These are phyloP conservation scores for Gaeumannomyces tritici DNA, from an alignment of 2,329 filamentous ascomycete species.

Conservation along the genomic window DNA sequence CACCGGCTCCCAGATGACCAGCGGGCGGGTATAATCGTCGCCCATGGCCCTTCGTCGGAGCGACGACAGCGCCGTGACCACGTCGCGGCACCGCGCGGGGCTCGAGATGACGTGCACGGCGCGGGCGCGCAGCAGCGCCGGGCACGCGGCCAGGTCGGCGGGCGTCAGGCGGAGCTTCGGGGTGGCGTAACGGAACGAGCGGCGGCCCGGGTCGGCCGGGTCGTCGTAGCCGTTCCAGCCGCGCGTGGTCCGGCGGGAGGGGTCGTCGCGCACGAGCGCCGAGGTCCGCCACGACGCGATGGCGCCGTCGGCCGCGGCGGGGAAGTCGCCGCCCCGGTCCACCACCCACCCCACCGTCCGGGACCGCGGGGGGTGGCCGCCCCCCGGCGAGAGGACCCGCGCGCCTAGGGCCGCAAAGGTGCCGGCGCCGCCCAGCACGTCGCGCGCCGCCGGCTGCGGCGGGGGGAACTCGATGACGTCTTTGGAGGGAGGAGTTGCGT, in stretches of 20 bases:
- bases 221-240: conserved; percentile 87
- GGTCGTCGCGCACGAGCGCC: conserved; percentile 57
- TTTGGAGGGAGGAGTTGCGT: conserved; percentile 29
- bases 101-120: conserved; percentile 87
- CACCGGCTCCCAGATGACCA: conserved; percentile 93
- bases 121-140: conserved; percentile 56
- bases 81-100: conserved; percentile 62
- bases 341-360: conserved; percentile 78
- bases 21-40: conserved; percentile 41
- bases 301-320: conserved; percentile 47
- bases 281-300: conserved; percentile 71
- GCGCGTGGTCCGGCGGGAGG: conserved; percentile 66
- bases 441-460: conserved; percentile 55
- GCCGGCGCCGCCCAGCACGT: conserved; percentile 83
- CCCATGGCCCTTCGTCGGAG: conserved; percentile 26
- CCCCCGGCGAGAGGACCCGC: conserved; percentile 69
- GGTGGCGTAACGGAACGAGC: conserved; percentile 79
- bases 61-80: conserved; percentile 61
- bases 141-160: conserved; percentile 49
- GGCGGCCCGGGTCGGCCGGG: conserved; percentile 45
- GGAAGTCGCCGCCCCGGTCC: conserved; percentile 84
- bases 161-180: conserved; percentile 75
- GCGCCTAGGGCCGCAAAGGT: conserved; percentile 82
- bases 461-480: conserved; percentile 86
- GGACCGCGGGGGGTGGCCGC: conserved; percentile 42